phyloP scores from a whole-genome alignment of 1,284 basidiomycete species.

The Blastosporella zonata region DNA sequence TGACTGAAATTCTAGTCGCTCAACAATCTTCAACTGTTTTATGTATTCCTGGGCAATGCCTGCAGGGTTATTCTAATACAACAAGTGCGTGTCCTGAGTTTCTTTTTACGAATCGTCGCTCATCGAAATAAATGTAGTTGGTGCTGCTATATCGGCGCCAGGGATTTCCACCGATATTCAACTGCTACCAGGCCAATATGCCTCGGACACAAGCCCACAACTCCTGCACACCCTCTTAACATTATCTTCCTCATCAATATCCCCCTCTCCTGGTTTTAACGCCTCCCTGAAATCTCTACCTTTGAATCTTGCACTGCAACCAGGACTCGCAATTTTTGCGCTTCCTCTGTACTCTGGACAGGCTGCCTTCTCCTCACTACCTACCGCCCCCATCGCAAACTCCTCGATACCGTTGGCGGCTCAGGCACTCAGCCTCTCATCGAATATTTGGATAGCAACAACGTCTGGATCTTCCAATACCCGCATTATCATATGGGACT shows the following conservation, averaged over 20 bases:
- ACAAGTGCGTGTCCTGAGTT: conserved; percentile 70
- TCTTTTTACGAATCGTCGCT: no score
- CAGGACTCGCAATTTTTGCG: conserved; percentile 63
- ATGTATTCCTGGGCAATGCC: conserved; percentile 79
- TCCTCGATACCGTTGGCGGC: conserved; percentile 49
- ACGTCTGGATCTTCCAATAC: conserved; percentile 42
- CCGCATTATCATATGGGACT: conserved; percentile 70
- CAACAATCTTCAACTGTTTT: conserved; percentile 59
- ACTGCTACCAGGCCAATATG: conserved; percentile 72
- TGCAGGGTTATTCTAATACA: conserved; percentile 68
- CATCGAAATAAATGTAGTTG: conserved; percentile 43
- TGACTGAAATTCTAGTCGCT: conserved; percentile 36
- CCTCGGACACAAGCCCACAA: conserved; percentile 63
- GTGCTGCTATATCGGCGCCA: conserved; percentile 57
- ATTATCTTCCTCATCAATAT: conserved; percentile 54
- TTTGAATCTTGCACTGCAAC: conserved; percentile 58
- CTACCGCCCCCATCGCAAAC: conserved; percentile 44
- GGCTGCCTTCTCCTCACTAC: conserved; percentile 55
- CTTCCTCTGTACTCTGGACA: conserved; percentile 61
- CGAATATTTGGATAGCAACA: conserved; percentile 64
- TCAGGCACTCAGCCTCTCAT: conserved; percentile 57
- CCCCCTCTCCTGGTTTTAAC: conserved; percentile 62
- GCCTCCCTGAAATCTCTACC: conserved; percentile 52
- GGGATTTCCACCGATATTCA: conserved; percentile 51
- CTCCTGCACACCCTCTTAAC: conserved; percentile 66